Evolutionary conservation across 1,284 basidiomycete genomes (phyloP).

Genomic region (Rhodotorula sp.): DNA sequence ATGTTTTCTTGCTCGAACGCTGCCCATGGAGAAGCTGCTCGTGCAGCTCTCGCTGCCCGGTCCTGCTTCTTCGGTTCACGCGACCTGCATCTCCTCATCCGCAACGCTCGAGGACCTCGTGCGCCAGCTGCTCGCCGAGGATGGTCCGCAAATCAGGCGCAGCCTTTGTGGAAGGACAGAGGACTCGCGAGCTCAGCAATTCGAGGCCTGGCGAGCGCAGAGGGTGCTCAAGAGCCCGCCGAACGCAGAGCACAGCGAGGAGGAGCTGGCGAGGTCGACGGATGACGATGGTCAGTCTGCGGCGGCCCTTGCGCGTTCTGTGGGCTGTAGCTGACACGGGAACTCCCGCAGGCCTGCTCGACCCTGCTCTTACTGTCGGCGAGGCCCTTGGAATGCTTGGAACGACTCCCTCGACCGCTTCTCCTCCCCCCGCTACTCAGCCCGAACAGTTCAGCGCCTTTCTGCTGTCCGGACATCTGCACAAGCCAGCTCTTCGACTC

Average conservation of each 20-base stretch:
- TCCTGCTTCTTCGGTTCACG: conserved; percentile 15
- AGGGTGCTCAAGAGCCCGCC: conserved; percentile 17
- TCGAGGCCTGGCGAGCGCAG: conserved; percentile 32
- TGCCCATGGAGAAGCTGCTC: conserved; percentile 23
- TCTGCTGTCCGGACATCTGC: conserved; percentile 66
- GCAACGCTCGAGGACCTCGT: conserved; percentile 25
- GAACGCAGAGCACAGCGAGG: conserved; percentile 28
- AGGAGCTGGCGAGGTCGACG: conserved; percentile 23
- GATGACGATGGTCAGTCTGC: not conserved
- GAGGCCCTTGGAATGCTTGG: conserved; percentile 20
- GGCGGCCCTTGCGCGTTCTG: conserved; percentile 26
- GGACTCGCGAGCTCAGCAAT: not conserved
- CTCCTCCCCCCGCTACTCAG: conserved; percentile 36
- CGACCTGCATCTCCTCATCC: conserved; percentile 17
- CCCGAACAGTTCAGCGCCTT: conserved; percentile 63
- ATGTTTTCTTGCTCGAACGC: too few species aligned
- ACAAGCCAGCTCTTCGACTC: conserved; percentile 49
- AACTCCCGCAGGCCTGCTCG: conserved; percentile 1
- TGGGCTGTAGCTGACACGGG: too few species aligned
- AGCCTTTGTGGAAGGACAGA: conserved; percentile 7
- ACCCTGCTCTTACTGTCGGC: conserved; percentile 2
- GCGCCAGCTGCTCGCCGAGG: conserved; percentile 24
- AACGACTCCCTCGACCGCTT: not conserved
- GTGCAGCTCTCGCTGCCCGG: conserved; percentile 33
- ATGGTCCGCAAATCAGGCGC: conserved; percentile 25